Evolutionary conservation across 148 eudicot genomes (phyloP).

Genomic region (Spergularia bocconei): DNA sequence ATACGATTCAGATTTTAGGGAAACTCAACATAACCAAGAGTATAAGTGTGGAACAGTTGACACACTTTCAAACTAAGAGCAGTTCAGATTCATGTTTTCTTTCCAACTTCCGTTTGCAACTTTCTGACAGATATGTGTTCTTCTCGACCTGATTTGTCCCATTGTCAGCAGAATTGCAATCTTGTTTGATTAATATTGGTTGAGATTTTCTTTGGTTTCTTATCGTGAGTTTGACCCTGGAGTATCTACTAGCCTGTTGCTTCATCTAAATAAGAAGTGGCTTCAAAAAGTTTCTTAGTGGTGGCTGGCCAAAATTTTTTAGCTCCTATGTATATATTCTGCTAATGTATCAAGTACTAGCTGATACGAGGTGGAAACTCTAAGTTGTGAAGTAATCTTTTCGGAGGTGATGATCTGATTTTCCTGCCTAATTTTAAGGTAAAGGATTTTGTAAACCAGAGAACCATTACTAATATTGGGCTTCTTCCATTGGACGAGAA

Average conservation of each 20-base stretch:
- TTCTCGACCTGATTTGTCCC: not conserved
- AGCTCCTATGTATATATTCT: not conserved
- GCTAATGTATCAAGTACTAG: not conserved
- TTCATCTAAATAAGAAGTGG: not conserved
- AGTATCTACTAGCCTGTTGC: not conserved
- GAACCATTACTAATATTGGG: not conserved
- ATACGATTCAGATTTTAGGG: not conserved
- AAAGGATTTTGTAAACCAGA: not conserved
- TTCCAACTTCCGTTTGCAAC: not conserved
- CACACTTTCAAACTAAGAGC: not conserved
- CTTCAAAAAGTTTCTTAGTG: not conserved
- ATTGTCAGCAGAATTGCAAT: not conserved
- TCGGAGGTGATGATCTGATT: not conserved
- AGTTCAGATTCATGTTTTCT: not conserved
- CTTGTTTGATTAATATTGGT: not conserved
- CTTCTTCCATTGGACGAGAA: not conserved
- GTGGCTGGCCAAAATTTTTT: not conserved
- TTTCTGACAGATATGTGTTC: not conserved
- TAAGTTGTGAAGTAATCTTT: slow-evolving; percentile 1
- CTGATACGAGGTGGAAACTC: not conserved
- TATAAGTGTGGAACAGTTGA: not conserved
- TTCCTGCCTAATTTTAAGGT: not conserved
- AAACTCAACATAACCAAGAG: not conserved
- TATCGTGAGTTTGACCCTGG: not conserved
- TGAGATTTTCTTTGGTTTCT: not conserved